phyloP scores from a whole-genome alignment of 1,284 basidiomycete species.

The Cryptococcus hybrid region DNA sequence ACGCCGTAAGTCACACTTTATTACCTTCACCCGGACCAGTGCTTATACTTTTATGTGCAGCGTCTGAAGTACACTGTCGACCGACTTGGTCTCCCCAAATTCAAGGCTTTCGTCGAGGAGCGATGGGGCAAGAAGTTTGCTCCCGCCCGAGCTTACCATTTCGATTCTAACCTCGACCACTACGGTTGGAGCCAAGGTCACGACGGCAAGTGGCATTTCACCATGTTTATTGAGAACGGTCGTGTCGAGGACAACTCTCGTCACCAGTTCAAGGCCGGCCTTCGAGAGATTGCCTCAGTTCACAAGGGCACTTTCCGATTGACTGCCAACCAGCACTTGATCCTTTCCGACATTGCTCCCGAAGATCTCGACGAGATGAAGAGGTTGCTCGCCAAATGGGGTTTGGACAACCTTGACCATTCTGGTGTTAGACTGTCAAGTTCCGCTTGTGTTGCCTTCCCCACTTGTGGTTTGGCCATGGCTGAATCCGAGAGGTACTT shows the following conservation, averaged over 20 bases:
- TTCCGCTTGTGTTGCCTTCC: conserved; percentile 96
- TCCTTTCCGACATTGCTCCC: conserved; percentile 78
- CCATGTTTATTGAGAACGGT: conserved; percentile 95
- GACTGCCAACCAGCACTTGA: conserved; percentile 92
- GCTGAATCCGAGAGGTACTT: conserved; percentile 94
- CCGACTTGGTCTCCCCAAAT: conserved; percentile 80
- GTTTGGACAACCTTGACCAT: conserved; percentile 83
- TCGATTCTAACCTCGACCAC: conserved; percentile 88
- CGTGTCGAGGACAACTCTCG: conserved; percentile 91
- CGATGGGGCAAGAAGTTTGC: conserved; percentile 77
- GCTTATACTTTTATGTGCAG: conserved; percentile 9
- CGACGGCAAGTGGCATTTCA: conserved; percentile 89
- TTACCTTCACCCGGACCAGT: background rate
- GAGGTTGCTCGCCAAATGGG: conserved; percentile 76
- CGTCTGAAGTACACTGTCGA: conserved; percentile 97
- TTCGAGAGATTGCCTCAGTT: conserved; percentile 87
- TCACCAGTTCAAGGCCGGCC: conserved; percentile 86
- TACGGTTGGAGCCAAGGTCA: conserved; percentile 90
- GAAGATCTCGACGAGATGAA: conserved; percentile 77
- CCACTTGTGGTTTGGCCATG: conserved; percentile 94
- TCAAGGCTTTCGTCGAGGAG: conserved; percentile 88
- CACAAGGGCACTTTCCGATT: conserved; percentile 93
- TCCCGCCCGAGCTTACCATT: conserved; percentile 72
- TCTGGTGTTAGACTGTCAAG: conserved; percentile 79
- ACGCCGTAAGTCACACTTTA: conserved; percentile 55